Evolutionary conservation across 805 yeast species (phyloP), one percentile per base, ranked within the genome.

Genomic region (Debaryomyces hansenii): DNA sequence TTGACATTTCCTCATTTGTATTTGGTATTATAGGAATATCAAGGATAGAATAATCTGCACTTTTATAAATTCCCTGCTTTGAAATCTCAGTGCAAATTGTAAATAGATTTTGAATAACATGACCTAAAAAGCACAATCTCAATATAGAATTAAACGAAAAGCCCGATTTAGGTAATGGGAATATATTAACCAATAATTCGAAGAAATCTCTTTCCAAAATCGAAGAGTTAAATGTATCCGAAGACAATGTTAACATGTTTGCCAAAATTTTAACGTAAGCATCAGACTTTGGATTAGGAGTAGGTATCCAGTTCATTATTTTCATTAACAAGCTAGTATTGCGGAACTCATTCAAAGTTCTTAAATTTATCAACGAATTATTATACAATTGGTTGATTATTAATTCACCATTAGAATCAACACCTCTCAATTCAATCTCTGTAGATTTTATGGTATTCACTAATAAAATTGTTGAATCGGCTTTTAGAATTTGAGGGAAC

Each of bases 361-460:
- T 66, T 46, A 90, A 62, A 12, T 84, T 75, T 1, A 86, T 72
- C 37, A 87, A 54, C 1, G 77, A 64, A 50, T 85, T 90, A 54
- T 82, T 78, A 0, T 89, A 78, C 3, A 89, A 53, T 46, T 84
- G 90, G 35, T 74, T 71, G 2, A 82, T 65, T 0, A 86, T 58
- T 10, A 82, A 51, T 0, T 76, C 75, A 1, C 74, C 74, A 15
- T 61, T 54, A 11, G 73, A 62, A 1, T 68, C 54, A 1, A 65
- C 57, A 0, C 88, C 88, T 48, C 96, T 70, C 27, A 84, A 59
- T 0, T 85, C 67, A 10, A 87, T 79, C 55, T 89, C 96, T 6
- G 79, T 63, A 2, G 87, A 78, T 45, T 81, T 80, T 16, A 87
- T 76, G 0, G 87, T 80, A 52, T 78, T 79, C 1, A 80, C 71